Evolutionary conservation across 352 stramenopile genomes (phyloP).

Genomic region (Phytophthora rubi): DNA sequence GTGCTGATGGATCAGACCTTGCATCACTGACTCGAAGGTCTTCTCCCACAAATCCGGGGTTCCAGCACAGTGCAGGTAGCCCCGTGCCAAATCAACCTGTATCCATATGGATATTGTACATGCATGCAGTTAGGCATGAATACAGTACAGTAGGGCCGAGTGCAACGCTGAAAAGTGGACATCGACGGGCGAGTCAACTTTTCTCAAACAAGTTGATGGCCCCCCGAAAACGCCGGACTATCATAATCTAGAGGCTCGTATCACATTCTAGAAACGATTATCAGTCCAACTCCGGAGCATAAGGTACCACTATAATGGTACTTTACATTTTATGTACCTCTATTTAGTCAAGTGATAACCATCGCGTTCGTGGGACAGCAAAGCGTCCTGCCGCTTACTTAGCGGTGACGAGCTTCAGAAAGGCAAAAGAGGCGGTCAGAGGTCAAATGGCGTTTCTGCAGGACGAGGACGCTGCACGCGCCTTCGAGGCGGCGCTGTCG

Average conservation of each 20-base stretch:
- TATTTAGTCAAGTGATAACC: neutral
- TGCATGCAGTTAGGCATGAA: too few species aligned
- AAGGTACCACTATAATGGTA: neutral
- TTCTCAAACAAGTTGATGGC: neutral
- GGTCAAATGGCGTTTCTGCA: constrained; percentile 32
- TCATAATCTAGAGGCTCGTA: neutral
- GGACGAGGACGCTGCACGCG: constrained; percentile 27
- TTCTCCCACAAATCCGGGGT: neutral
- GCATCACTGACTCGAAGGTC: constrained; percentile 1
- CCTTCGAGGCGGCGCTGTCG: constrained; percentile 37
- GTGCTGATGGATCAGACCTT: constrained; percentile 38
- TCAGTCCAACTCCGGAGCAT: neutral
- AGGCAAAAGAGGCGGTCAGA: neutral
- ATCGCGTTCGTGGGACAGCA: neutral
- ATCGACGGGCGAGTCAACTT: neutral
- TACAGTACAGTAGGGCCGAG: too few species aligned
- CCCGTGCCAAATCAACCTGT: neutral
- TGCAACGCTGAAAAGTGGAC: neutral
- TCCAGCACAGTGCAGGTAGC: neutral
- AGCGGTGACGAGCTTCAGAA: neutral
- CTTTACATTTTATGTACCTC: neutral
- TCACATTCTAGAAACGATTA: neutral
- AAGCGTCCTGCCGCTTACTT: neutral
- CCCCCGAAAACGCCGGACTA: neutral
- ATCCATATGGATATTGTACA: too few species aligned